Percentiles rank a stretch among this genome's conserved stretches.
Conservation (phyloP, 2,329 filamentous ascomycete species). For the Botrytis byssoidea region DNA sequence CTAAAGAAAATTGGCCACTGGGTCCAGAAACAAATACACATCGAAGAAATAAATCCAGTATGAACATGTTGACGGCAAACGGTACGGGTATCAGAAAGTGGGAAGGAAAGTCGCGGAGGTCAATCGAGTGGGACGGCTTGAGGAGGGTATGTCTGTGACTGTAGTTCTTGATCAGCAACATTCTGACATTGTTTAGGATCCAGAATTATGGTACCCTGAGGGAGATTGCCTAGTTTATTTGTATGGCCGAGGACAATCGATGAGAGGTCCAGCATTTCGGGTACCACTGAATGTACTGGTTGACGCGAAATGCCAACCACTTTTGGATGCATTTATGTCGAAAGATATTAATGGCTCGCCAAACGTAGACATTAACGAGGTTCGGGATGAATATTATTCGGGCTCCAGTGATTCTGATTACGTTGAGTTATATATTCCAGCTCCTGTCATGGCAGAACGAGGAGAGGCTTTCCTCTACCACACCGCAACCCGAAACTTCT, state of each 20-base stretch:
- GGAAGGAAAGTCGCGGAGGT: slow-evolving; percentile 40
- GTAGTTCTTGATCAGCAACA: background rate
- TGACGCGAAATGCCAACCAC: slow-evolving; percentile 55
- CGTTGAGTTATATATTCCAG: slow-evolving; percentile 67
- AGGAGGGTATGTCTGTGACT: slow-evolving; percentile 42
- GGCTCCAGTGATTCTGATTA: slow-evolving; percentile 14
- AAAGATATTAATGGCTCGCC: slow-evolving; percentile 23
- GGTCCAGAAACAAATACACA: slow-evolving; percentile 1
- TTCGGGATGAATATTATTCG: background rate
- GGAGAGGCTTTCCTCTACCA: slow-evolving; percentile 61
- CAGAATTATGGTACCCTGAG: slow-evolving; percentile 65
- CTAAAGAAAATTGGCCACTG: slow-evolving; percentile 19
- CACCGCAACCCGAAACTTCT: slow-evolving; percentile 69
- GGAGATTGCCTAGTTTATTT: slow-evolving; percentile 71
- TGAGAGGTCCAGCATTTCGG: slow-evolving; percentile 65
- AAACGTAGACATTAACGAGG: slow-evolving; percentile 18
- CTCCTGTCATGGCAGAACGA: slow-evolving; percentile 53
- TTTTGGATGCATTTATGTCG: slow-evolving; percentile 55
- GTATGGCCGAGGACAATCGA: slow-evolving; percentile 63
- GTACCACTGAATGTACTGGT: slow-evolving; percentile 60
- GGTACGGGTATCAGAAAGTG: slow-evolving; percentile 39
- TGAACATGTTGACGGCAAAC: slow-evolving; percentile 20
- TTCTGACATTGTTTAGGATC: slow-evolving; percentile 53
- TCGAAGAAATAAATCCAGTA: slow-evolving; percentile 10
- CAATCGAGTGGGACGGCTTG: slow-evolving; percentile 46